Conservation (phyloP, 1,284 basidiomycete genomes). For the Pseudozyma sp. region DNA sequence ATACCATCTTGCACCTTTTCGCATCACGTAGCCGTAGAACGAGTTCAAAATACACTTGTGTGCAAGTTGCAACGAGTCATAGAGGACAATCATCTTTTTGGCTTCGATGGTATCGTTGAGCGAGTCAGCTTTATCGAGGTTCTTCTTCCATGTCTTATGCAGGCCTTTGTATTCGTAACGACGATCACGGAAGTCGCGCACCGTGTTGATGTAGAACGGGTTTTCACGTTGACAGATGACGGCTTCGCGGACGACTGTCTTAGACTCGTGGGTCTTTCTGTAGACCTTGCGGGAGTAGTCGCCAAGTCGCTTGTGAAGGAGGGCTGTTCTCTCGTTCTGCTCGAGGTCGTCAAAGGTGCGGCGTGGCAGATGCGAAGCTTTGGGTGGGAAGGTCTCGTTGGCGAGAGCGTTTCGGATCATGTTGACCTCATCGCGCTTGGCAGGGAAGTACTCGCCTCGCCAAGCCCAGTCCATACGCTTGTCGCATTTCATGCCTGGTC, state of each 20-base stretch:
- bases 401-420: constrained; percentile 98
- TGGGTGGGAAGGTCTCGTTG: constrained; percentile 91
- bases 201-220: constrained; percentile 99
- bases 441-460: constrained; percentile 98
- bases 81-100: constrained; percentile 99
- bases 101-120: constrained; percentile 93
- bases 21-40: constrained; percentile 99
- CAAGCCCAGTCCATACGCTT: constrained; percentile 96
- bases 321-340: constrained; percentile 86
- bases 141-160: constrained; percentile 99
- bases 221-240: constrained; percentile 99
- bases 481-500: constrained; percentile 95
- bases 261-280: constrained; percentile 99
- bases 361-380: constrained; percentile 78
- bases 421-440: constrained; percentile 96
- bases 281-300: constrained; percentile 99
- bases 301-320: constrained; percentile 95
- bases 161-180: constrained; percentile 99
- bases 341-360: constrained; percentile 87
- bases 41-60: constrained; percentile 99
- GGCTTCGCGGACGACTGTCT: constrained; percentile 90
- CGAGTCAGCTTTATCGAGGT: constrained; percentile 80
- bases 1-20: constrained; percentile 99
- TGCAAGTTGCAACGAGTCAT: constrained; percentile 98
- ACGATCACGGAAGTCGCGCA: constrained; percentile 94